Base-by-base conservation (phyloP, 306 rosid genomes). In the Oemleria cerasiformis region DNA sequence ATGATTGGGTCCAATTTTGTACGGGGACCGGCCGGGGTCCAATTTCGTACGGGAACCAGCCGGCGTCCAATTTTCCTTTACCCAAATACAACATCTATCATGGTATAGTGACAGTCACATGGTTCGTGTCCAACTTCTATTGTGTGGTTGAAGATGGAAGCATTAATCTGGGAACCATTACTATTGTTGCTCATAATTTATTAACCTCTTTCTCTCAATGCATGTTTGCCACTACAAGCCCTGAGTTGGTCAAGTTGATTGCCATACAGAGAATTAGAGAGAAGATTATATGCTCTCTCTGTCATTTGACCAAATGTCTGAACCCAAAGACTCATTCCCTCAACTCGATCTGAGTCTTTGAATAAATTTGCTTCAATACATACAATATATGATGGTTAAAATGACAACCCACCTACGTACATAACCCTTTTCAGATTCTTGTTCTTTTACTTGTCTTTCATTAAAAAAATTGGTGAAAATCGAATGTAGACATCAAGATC, bases 291-390 rank as follows among this genome's bases (percentile, higher is more conserved):
- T 30, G 14, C 51, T 38, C 11, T 20, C 51, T 38, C 11, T 20
- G 63, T 54, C 73, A 54, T 51, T 20, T 69, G 63, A 69, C 36
- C 21, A 41, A 54, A 39, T 40, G 41, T 55, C 63, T 40, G 39
- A 54, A 21, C 38, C 36, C 61, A n/a, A 25, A 25, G 30, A 25
- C 30, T 25, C 30, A 25, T 25, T n/a, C n/a, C n/a, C n/a, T n/a
- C n/a, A n/a, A n/a, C n/a, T n/a, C n/a, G n/a, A n/a, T n/a, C n/a
- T n/a, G n/a, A n/a, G n/a, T n/a, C n/a, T n/a, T n/a, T n/a, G n/a
- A n/a, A n/a, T n/a, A n/a, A 30, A 30, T 30, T 30, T 23, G 11
- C 64, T 30, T 30, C 36, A 20, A 38, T 4, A 41, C 23, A 69
- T 17, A 41, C 39, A 70, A 23, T n/a, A n/a, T n/a, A n/a, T 5